These are phyloP conservation scores for Apiotrichum sp. DNA, from an alignment of 1,284 basidiomycete species.

Conservation along the genomic window DNA sequence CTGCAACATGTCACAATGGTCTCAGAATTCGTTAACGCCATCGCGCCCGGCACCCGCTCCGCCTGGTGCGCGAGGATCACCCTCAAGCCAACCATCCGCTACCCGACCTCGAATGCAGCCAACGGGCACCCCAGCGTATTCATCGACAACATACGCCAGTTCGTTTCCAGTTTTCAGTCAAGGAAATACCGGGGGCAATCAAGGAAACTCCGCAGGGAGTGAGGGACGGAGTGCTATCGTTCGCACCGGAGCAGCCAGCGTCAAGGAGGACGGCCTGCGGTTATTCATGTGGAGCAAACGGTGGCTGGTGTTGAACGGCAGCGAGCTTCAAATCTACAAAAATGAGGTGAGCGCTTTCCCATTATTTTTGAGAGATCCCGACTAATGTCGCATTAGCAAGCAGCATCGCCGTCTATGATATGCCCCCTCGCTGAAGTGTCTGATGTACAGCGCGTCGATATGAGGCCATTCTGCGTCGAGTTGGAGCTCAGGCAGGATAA, in stretches of 20 bases:
- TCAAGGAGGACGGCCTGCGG: conserved; percentile 85
- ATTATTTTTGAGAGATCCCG: background rate
- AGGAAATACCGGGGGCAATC: background rate
- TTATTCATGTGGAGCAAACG: conserved; percentile 80
- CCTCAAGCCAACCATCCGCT: conserved; percentile 2
- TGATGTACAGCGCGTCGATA: conserved; percentile 81
- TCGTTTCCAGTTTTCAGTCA: conserved; percentile 25
- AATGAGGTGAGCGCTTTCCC: conserved; percentile 63
- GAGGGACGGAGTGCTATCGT: conserved; percentile 22
- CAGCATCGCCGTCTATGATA: conserved; percentile 24
- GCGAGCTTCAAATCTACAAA: conserved; percentile 78
- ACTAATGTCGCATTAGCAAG: conserved; percentile 23
- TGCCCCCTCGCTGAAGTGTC: conserved; percentile 66
- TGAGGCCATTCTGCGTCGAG: conserved; percentile 85
- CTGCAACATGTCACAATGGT: conserved; percentile 25
- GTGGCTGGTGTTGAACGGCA: conserved; percentile 81
- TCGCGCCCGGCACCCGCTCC: conserved; percentile 38
- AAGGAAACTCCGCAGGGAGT: conserved; percentile 10
- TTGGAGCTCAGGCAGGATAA: conserved; percentile 74
- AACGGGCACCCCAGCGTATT: conserved; percentile 5
- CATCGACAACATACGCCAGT: conserved; percentile 29
- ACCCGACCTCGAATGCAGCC: background rate
- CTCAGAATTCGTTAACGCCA: conserved; percentile 33
- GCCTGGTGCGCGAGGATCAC: conserved; percentile 16
- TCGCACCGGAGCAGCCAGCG: conserved; percentile 58